Percentiles rank a stretch among this genome's conserved stretches.
Evolutionary conservation across 1,284 basidiomycete species (phyloP).

Genomic region (Phaffia rhodozyma): DNA sequence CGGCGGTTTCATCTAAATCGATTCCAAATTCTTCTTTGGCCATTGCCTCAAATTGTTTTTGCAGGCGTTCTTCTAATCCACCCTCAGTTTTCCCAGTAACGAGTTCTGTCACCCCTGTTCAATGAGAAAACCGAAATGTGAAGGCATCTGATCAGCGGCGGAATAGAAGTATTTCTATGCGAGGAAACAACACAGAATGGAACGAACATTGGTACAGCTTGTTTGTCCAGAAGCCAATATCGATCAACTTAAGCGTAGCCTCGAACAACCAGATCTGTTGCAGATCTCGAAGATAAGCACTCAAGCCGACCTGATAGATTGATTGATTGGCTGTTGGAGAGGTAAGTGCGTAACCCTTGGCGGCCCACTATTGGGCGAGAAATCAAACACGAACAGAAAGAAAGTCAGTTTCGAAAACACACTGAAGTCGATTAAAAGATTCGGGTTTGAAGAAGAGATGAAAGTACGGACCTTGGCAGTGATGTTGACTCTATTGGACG

Average conservation of each 20-base stretch:
- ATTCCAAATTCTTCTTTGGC: conserved; percentile 41
- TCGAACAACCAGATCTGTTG: conserved; percentile 35
- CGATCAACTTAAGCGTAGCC: conserved; percentile 35
- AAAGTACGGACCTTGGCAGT: conserved; percentile 49
- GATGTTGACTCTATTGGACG: conserved; percentile 75
- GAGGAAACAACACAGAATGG: not conserved
- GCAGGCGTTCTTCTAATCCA: conserved; percentile 33
- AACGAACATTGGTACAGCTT: conserved; percentile 32
- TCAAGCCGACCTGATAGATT: conserved; percentile 28
- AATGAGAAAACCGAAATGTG: not conserved
- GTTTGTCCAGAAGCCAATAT: conserved; percentile 36
- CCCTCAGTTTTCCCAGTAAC: conserved; percentile 30
- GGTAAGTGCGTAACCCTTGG: conserved; percentile 37
- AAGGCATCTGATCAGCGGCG: not conserved
- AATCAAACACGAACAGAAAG: conserved; percentile 42
- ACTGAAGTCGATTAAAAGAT: too few relatives aligned
- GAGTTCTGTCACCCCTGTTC: conserved; percentile 27
- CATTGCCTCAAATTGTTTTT: conserved; percentile 35
- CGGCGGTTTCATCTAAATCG: conserved; percentile 33
- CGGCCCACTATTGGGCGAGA: conserved; percentile 32
- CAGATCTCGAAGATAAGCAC: conserved; percentile 32
- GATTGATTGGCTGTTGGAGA: conserved; percentile 46
- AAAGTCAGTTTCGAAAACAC: too few relatives aligned
- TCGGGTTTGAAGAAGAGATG: conserved; percentile 29
- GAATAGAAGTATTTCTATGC: not conserved